A percentile compares a stretch with the other conserved stretches of the same genome.
These are phyloP conservation scores for Fonsecaea pugnacius DNA, from an alignment of 2,329 filamentous ascomycete species.

Conservation along the genomic window DNA sequence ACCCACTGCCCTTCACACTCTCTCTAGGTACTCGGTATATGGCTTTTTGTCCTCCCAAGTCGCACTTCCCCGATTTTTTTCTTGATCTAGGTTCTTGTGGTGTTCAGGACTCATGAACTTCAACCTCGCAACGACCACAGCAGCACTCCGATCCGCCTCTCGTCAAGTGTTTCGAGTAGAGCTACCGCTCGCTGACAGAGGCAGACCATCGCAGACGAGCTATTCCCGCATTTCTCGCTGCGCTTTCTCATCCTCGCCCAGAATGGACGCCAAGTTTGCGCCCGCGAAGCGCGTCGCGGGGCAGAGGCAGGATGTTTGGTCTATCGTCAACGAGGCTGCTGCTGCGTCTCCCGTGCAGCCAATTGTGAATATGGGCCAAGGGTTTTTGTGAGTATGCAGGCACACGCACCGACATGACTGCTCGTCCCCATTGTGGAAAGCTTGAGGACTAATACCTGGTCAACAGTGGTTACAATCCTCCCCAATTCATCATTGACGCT, in stretches of 20 bases:
- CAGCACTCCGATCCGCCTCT: constrained; percentile 21
- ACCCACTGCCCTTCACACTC: neutral
- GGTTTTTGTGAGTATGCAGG: constrained; percentile 55
- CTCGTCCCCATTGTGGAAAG: constrained; percentile 2
- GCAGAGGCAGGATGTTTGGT: constrained; percentile 59
- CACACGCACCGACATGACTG: neutral
- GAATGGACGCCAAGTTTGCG: constrained; percentile 43
- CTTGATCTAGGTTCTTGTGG: neutral
- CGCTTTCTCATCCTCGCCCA: constrained; percentile 23
- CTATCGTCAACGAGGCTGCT: constrained; percentile 70
- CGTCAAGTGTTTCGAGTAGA: constrained; percentile 19
- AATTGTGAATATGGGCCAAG: constrained; percentile 70
- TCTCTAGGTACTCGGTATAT: neutral
- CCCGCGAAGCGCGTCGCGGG: constrained; percentile 55
- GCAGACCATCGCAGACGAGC: constrained; percentile 1
- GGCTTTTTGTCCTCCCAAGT: neutral
- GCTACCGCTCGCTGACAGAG: neutral
- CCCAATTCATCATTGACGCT: constrained; percentile 84
- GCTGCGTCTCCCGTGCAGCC: constrained; percentile 66
- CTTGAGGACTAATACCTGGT: neutral
- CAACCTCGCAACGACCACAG: constrained; percentile 17
- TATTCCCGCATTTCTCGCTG: constrained; percentile 11
- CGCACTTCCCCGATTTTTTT: neutral
- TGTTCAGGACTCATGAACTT: constrained; percentile 24
- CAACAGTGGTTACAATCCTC: constrained; percentile 81